Evolutionary conservation across 352 stramenopile genomes (phyloP), one percentile per base, ranked within the genome.

Genomic region (Pythium diclinum): DNA sequence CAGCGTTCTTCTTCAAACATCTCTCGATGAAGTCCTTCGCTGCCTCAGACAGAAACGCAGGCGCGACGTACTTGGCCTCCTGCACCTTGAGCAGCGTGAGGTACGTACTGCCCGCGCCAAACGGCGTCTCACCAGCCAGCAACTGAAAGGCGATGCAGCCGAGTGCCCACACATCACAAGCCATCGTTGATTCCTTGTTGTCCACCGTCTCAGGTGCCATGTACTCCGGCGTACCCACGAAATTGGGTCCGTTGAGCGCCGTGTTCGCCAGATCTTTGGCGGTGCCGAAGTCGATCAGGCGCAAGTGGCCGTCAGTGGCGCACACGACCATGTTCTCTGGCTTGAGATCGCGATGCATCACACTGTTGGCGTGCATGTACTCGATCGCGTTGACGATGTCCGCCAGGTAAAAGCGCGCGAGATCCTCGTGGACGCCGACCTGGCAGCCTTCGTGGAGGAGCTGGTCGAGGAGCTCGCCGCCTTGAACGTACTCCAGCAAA

Each of bases 251-350:
- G 59, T 93, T 91, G 0, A 93, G 77, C 6, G 79, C 32, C 32
- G 68, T 61, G 40, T 91, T 74, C 0, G 44, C 61, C 11, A 94
- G 33, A 48, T 92, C 85, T 36, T 95, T 95, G 33, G 87, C 82
- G 6, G 87, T 95, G 0, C 87, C 87, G 61, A 95, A 95, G 59
- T 95, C 87, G 40, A 95, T 88, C 19, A 95, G 68, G 21, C 84
- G 79, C 19, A 94, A 19, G 49, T 95, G 87, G 4, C 74, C 77
- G 53, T 87, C 78, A 1, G 63, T 48, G 21, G 75, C 73, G 21
- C 63, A 76, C 3, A 98, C 82, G 44, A 98, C 83, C 72, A 99
- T 95, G 72, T 99, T 99, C 67, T 99, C 97, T 0, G 97, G 91
- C 68, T 98, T 98, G 19, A 98, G 66, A 59, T 96, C 85, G 4